These are phyloP conservation scores for Triticum monococcum DNA, from an alignment of 176 grass and related monocot genomes.

Conservation along the genomic window DNA sequence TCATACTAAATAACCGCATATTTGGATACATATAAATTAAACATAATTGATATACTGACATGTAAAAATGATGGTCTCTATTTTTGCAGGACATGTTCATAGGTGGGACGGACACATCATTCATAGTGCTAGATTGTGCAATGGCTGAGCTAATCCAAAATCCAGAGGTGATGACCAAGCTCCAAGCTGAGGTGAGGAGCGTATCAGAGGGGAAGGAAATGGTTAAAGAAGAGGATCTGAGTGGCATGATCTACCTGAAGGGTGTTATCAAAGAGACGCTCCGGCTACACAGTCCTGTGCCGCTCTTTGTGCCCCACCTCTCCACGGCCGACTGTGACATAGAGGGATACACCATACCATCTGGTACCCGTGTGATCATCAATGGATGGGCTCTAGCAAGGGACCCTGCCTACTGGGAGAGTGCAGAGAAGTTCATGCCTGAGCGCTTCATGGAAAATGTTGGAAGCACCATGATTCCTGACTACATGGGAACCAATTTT, in stretches of 20 bases:
- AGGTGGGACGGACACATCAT: slow-evolving; percentile 39
- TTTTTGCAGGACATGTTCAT: slow-evolving; percentile 44
- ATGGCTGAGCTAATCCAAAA: neutral
- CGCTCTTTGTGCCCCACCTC: too few relatives aligned
- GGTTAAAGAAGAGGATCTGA: too few relatives aligned
- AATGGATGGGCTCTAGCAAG: neutral
- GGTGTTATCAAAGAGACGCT: too few relatives aligned
- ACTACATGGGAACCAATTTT: neutral
- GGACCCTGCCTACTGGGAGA: slow-evolving; percentile 31
- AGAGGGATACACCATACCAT: too few relatives aligned
- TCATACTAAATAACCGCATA: too few relatives aligned
- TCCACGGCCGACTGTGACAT: too few relatives aligned
- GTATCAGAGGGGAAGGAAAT: neutral
- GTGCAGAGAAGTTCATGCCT: neutral
- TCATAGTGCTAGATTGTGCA: slow-evolving; percentile 13
- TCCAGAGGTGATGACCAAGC: neutral
- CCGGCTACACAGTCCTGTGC: too few relatives aligned
- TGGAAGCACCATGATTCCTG: neutral
- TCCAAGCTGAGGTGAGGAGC: neutral
- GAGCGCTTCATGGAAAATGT: neutral
- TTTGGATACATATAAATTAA: neutral
- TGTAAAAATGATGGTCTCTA: too few relatives aligned
- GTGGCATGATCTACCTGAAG: too few relatives aligned
- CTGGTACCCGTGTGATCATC: neutral
- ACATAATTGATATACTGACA: neutral